phyloP scores from a whole-genome alignment of 2,329 filamentous ascomycete species.

The Sporothrix curviconia region DNA sequence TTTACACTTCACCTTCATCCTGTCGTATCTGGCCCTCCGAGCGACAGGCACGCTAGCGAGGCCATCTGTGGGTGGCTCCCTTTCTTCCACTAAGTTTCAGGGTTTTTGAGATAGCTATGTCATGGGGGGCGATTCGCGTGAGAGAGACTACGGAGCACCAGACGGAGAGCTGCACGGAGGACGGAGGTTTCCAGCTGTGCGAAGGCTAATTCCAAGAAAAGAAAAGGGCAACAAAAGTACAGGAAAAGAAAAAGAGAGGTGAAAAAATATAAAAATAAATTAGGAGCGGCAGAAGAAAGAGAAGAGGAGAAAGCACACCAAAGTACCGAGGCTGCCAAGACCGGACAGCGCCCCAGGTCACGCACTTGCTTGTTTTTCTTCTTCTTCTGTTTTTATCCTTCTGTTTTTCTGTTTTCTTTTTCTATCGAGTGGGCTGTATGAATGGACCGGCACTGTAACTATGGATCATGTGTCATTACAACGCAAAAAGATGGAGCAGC shows the following conservation, averaged over 20 bases:
- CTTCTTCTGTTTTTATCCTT: too few species aligned
- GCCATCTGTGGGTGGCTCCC: not conserved
- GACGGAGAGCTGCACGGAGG: slow-evolving; percentile 1
- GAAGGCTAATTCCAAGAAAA: slow-evolving; percentile 6
- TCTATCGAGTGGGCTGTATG: too few species aligned
- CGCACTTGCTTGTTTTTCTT: too few species aligned
- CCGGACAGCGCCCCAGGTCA: not conserved
- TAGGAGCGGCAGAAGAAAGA: not conserved
- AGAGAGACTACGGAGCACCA: slow-evolving; percentile 3
- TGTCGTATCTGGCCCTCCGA: not conserved
- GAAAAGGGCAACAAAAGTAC: not conserved
- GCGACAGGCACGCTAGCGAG: not conserved
- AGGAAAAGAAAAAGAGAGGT: not conserved
- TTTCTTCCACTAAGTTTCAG: not conserved
- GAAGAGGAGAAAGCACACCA: not conserved
- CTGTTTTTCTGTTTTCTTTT: too few species aligned
- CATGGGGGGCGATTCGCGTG: not conserved
- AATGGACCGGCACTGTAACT: not conserved
- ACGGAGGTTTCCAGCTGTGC: too few species aligned
- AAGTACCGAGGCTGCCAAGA: not conserved
- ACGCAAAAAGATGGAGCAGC: not conserved
- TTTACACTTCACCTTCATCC: too few species aligned
- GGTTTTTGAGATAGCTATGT: too few species aligned
- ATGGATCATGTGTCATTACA: not conserved
- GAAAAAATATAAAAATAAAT: not conserved